Evolutionary conservation across 495 filamentous ascomycete species (phyloP), one percentile per base, ranked within the genome.

Genomic region (Poronia punctata): DNA sequence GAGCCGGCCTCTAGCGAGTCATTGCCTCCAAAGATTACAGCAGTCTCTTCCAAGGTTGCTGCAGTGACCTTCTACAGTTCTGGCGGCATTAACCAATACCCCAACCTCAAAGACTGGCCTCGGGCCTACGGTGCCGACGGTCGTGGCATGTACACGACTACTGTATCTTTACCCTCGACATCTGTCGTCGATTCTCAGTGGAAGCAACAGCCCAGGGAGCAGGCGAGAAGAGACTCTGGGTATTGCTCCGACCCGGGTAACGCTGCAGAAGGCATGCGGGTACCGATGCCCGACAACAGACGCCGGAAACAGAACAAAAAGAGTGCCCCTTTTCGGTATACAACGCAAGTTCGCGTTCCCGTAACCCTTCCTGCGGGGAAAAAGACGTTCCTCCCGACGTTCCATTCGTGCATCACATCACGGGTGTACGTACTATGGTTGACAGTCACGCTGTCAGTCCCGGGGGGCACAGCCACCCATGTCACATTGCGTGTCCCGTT

Each of bases 401-500:
- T 97, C 65, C 81, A 92, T 63, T 77, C 79, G 38, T 98, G 92
- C 62, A 75, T 95, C 50, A 67, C 84, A 20, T 84, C 83, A 11
- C 81, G 92, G 43, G 64, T 80, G 17, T 97, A 98, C 64, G 66
- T 71, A 7, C 69, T 96, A 15, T 80, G 83, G 28, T 63, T 97
- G 34, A 67, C 69, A 6, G 54, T 90, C 38, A 68, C 77, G 3
- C 62, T 85, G 27, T 72, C 78, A 38, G 74, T 78, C 0, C 68
- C 76, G 4, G 68, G 68, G 14, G 63, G 76, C n/a, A 69, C 70
- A 20, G 56, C 76, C 14, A 61, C 59, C 11, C 76, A 66, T 17
- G 46, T 90, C 11, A 68, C 72, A 3, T 63, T 95, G 8, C 78
- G 76, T 32, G 44, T 95, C 5, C 90, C 90, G 4, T 57, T 97